Evolutionary conservation across 306 rosid species (phyloP), one percentile per base, ranked within the genome.

Genomic region (Crotalaria pallida): DNA sequence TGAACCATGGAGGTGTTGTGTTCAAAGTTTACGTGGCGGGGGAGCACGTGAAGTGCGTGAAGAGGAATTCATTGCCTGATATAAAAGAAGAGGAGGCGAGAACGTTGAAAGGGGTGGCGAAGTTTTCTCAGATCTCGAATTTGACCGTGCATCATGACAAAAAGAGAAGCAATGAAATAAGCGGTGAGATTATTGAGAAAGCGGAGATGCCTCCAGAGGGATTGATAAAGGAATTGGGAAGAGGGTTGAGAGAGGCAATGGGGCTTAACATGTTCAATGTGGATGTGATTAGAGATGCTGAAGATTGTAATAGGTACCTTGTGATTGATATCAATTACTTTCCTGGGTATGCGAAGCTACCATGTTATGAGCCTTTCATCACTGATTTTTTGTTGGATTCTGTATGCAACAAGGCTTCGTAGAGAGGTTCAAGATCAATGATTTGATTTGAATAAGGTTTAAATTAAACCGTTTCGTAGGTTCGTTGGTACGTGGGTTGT

Each of bases 21-120:
- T 86, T 84, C 80, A 86, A 86, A 65, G 81, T 82, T 6, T 86
- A 86, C 24, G 86, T 82, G 9, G 78, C 82, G 3, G 91, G 91
- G n/a, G 67, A 74, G 4, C 72, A 77, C 41, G 72, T 77, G 2
- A 55, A 15, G 38, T 86, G 86, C 71, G 85, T 84, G 4, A 83
- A 77, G 61, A 73, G 88, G 23, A 73, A 55, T 53, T 86, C 88
- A 0, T 22, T 86, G 75, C 78, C 76, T 0, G 80, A 86, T 17
- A 58, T 77, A 41, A 15, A 64, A 0, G 58, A 70, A 10, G 75
- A 49, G 43, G 58, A 27, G 59, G 18, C 48, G 27, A 31, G 11
- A 3, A 31, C 47, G 7, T 18, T 18, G 48, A 69, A 58, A 23
- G 82, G 80, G 0, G 3, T 69, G 3, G 0, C 84, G 34, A 56